A percentile compares a stretch with the other conserved stretches of the same genome.
Conservation (phyloP, 2,329 filamentous ascomycete species). For the Cordyceps pruinosa region DNA sequence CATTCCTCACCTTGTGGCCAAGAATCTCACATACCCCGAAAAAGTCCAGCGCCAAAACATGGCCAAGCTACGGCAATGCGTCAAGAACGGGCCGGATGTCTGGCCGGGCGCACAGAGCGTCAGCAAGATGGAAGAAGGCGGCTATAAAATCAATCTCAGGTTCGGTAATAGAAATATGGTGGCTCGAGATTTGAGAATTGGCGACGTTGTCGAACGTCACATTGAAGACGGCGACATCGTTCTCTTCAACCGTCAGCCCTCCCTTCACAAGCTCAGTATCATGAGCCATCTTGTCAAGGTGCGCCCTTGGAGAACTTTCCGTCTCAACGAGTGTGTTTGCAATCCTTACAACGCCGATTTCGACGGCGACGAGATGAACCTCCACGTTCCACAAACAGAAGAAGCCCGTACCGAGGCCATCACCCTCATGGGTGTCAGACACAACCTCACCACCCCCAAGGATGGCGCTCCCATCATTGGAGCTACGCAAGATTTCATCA, state of each 20-base stretch:
- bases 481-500: conserved; percentile 99
- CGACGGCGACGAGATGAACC: conserved; percentile 97
- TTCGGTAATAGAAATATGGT: conserved; percentile 64
- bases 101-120: conserved; percentile 88
- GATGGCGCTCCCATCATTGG: conserved; percentile 98
- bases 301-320: conserved; percentile 89
- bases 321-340: conserved; percentile 96
- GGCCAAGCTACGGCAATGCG: conserved; percentile 66
- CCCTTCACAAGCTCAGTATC: conserved; percentile 96
- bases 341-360: conserved; percentile 99
- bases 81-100: conserved; percentile 66
- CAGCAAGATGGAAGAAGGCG: conserved; percentile 60
- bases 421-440: conserved; percentile 94
- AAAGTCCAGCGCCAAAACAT: conserved; percentile 79
- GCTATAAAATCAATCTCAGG: conserved; percentile 67
- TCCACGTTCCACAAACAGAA: conserved; percentile 96
- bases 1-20: conserved; percentile 84
- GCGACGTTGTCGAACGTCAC: conserved; percentile 90
- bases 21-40: conserved; percentile 93
- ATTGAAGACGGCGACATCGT: conserved; percentile 93
- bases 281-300: conserved; percentile 93
- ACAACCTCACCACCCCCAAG: conserved; percentile 92
- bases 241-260: conserved; percentile 95
- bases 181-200: conserved; percentile 69
- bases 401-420: conserved; percentile 93